A percentile compares a stretch with the other conserved stretches of the same genome.
Conservation (phyloP, 495 filamentous ascomycete genomes). For the Aspergillus leporis region DNA sequence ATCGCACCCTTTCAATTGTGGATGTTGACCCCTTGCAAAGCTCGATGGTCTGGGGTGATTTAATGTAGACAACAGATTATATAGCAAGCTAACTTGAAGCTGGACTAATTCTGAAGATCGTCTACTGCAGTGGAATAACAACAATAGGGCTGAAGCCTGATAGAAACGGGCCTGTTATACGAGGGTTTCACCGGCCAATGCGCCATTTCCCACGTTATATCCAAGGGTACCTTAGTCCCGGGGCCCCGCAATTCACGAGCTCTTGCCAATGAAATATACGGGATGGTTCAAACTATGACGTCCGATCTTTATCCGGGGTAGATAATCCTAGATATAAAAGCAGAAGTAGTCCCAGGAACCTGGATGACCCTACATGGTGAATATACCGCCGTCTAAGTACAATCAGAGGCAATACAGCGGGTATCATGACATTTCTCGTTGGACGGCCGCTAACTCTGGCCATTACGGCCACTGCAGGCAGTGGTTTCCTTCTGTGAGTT, state of each 20-base stretch:
- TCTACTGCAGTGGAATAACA: not conserved
- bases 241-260: constrained; percentile 1
- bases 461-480: constrained; percentile 43
- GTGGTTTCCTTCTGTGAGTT: constrained; percentile 41
- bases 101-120: not conserved
- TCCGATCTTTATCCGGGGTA: not conserved
- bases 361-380: not conserved
- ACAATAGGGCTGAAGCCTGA: not conserved
- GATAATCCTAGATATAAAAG: not conserved
- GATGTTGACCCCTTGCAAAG: not conserved
- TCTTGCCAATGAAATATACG: not conserved
- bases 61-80: not conserved
- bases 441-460: constrained; percentile 29
- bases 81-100: not conserved
- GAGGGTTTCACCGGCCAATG: not conserved
- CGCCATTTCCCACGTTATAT: not conserved
- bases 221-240: not conserved
- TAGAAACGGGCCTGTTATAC: not conserved
- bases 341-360: not conserved
- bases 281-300: not conserved
- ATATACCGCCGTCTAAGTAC: not conserved
- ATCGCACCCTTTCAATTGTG: not conserved
- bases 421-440: constrained; percentile 28
- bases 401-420: not conserved
- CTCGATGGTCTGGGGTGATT: not conserved